These are phyloP conservation scores for Apiospora arundinis DNA, from an alignment of 2,329 filamentous ascomycete genomes.

Conservation along the genomic window DNA sequence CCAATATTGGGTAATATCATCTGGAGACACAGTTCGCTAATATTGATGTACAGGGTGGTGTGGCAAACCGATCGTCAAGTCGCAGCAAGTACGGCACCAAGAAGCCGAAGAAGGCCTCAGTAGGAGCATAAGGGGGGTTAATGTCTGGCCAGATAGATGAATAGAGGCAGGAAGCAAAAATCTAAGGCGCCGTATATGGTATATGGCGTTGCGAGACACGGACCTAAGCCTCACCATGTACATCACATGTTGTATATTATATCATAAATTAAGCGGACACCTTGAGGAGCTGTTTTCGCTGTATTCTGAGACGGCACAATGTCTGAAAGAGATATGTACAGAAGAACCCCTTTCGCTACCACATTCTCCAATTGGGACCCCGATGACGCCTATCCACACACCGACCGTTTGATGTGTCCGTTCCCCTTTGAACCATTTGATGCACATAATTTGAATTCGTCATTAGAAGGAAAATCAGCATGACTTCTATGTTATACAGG, in stretches of 20 bases:
- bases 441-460: slow-evolving; percentile 18
- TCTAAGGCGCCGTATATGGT: not conserved
- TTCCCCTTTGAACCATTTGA: slow-evolving; percentile 16
- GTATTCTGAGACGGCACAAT: slow-evolving; percentile 6
- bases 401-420: slow-evolving; percentile 18
- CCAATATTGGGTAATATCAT: not conserved
- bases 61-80: slow-evolving; percentile 81
- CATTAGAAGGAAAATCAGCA: slow-evolving; percentile 17
- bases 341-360: slow-evolving; percentile 8
- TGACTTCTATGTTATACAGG: slow-evolving; percentile 18
- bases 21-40: not conserved
- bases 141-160: not conserved
- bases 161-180: not conserved
- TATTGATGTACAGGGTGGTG: slow-evolving; percentile 72
- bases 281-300: not conserved
- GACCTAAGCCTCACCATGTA: not conserved
- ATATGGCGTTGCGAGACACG: not conserved
- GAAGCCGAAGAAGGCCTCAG: slow-evolving; percentile 87
- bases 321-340: slow-evolving; percentile 20
- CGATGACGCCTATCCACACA: slow-evolving; percentile 20
- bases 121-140: slow-evolving; percentile 44
- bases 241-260: slow-evolving; percentile 16
- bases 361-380: slow-evolving; percentile 4
- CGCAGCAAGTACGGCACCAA: slow-evolving; percentile 98
- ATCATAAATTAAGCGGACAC: not conserved